Base-by-base conservation (phyloP, 148 eudicot genomes). In the Pharnaceum exiguum region DNA sequence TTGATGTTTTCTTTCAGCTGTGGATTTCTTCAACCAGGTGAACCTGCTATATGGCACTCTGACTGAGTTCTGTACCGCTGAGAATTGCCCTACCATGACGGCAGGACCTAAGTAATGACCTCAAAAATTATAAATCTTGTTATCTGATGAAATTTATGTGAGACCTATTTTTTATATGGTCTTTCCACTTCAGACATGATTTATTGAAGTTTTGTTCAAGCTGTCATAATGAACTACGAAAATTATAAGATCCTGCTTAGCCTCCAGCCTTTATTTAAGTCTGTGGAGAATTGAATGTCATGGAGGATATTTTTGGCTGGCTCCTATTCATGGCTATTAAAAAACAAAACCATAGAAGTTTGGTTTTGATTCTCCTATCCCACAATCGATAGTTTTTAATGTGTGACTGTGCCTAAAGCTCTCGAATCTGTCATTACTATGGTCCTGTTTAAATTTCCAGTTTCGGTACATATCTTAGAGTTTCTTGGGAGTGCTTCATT, bases 11-110 rank as follows among this genome's bases (percentile, higher is more conserved):
- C 25, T 75, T 86, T 58, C 94, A 91, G 96, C 98, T 63, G 98
- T 91, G 50, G 98, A 91, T 66, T 91, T 91, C 82, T 91, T 91
- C 88, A 91, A 88, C 70, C 98, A 91, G 82, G 98, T 88, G 74
- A 91, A 91, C 79, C 75, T 91, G 72, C 95, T 91, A n/a, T 88
- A 81, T 81, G 96, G 95, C 45, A 91, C 98, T 40, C 94, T 91
- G 55, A 88, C 98, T 0, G 98, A 91, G 79, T 91, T 91, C 74
- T 91, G 98, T 69, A 91, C 98, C 13, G 59, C 88, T 35, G 88
- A 88, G 71, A 85, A 64, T 69, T 91, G 98, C 70, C 88, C 96
- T 7, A 85, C 86, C 46, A 91, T 91, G 98, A 77, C 98, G 56
- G 98, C 98, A 17, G 96, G 98, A 62, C 98, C 96, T 60, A 91